Evolutionary conservation across 2,329 filamentous ascomycete species (phyloP).

Genomic region (Thielaviopsis ethacetica): DNA sequence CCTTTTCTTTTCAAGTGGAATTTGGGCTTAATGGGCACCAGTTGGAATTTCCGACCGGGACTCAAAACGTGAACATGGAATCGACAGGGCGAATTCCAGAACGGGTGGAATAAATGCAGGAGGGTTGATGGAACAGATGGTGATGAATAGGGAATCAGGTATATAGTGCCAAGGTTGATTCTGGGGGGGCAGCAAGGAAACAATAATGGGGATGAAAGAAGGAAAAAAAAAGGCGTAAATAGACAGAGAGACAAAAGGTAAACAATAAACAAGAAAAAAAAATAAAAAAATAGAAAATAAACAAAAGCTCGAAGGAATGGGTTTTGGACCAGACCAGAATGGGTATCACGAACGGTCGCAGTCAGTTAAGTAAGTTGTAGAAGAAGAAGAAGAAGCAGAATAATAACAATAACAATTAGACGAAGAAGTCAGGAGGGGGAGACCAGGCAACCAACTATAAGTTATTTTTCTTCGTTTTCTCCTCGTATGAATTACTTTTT

Average conservation of each 20-base stretch:
- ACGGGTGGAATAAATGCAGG: background rate
- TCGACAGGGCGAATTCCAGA: background rate
- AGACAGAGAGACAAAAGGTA: background rate
- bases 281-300: background rate
- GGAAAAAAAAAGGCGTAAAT: background rate
- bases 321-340: too few species aligned
- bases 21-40: background rate
- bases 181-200: too few species aligned
- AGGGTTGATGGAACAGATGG: background rate
- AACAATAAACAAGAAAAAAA: background rate
- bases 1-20: too few species aligned
- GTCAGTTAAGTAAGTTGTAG: too few species aligned
- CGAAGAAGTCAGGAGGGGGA: too few species aligned
- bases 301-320: background rate
- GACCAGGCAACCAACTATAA: too few species aligned
- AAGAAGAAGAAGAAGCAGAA: too few species aligned
- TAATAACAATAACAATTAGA: too few species aligned
- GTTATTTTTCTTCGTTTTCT: background rate
- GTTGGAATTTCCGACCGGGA: background rate
- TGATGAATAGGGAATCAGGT: background rate
- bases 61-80: too few species aligned
- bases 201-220: too few species aligned
- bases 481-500: background rate
- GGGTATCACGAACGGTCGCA: too few species aligned
- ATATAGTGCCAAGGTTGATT: too few species aligned